Evolutionary conservation across 768 basidiomycete species (phyloP).

Genomic region (Lanmaoa rubissima): DNA sequence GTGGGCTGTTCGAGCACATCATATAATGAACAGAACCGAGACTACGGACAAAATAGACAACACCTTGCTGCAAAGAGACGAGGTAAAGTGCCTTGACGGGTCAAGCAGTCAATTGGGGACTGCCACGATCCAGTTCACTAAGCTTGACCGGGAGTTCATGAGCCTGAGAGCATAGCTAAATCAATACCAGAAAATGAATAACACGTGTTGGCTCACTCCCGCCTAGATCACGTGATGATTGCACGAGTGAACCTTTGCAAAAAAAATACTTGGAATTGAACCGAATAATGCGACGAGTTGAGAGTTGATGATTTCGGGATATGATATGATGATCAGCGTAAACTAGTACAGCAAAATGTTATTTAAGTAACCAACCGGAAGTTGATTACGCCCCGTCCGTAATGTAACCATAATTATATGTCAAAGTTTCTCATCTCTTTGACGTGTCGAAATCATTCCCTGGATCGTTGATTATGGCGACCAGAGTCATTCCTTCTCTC

Average conservation of each 20-base stretch:
- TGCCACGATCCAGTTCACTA: not conserved
- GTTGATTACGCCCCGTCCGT: too few relatives aligned
- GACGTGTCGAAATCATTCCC: not conserved
- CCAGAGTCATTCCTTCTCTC: slow-evolving; percentile 20
- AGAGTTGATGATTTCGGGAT: too few relatives aligned
- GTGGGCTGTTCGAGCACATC: slow-evolving; percentile 1
- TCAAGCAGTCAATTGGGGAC: not conserved
- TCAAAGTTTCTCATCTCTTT: not conserved
- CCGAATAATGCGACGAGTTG: too few relatives aligned
- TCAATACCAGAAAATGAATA: not conserved
- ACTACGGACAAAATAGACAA: not conserved
- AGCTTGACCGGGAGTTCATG: slow-evolving; percentile 1
- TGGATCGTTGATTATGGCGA: slow-evolving; percentile 9
- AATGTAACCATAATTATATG: too few relatives aligned
- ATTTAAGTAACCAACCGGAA: too few relatives aligned
- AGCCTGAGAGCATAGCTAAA: not conserved
- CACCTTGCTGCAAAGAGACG: slow-evolving; percentile 12
- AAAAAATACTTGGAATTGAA: too few relatives aligned
- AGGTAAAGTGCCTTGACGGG: not conserved
- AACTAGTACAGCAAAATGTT: too few relatives aligned
- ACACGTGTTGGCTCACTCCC: not conserved
- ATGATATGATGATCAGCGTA: too few relatives aligned
- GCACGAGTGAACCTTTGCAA: not conserved
- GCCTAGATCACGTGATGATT: slow-evolving; percentile 5
- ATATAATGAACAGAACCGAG: not conserved